Conservation (phyloP, 2,329 filamentous ascomycete species). For the Alternaria longipes region DNA sequence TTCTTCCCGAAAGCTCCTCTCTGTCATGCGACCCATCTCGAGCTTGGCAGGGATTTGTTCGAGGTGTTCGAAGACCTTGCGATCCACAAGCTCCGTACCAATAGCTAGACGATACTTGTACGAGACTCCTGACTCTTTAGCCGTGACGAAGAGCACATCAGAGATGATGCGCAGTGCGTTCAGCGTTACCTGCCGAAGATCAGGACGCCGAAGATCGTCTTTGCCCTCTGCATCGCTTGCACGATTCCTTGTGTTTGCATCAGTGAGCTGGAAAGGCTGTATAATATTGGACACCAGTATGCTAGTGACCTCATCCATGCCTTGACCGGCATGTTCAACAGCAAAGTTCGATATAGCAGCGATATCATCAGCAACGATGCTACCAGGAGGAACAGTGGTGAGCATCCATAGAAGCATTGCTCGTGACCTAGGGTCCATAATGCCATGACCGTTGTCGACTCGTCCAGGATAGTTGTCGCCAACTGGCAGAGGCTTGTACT, state of each 20-base stretch:
- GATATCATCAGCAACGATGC: conserved; percentile 81
- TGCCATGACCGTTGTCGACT: conserved; percentile 39
- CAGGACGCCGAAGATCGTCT: conserved; percentile 33
- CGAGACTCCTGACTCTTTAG: conserved; percentile 37
- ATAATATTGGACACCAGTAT: conserved; percentile 85
- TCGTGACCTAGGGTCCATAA: conserved; percentile 37
- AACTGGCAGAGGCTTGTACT: conserved; percentile 36
- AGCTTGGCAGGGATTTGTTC: conserved; percentile 76
- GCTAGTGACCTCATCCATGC: conserved; percentile 90
- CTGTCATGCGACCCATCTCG: conserved; percentile 81
- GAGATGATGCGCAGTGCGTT: conserved; percentile 78
- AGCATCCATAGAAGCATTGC: conserved; percentile 85
- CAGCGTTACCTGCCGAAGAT: conserved; percentile 43
- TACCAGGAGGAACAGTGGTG: conserved; percentile 79
- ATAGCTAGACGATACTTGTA: conserved; percentile 88
- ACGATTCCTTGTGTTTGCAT: conserved; percentile 68
- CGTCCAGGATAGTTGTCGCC: conserved; percentile 41
- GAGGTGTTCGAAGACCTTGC: conserved; percentile 77
- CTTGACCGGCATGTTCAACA: conserved; percentile 83
- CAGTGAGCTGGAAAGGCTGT: conserved; percentile 76
- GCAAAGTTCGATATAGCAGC: conserved; percentile 88
- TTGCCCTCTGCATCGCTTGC: conserved; percentile 29
- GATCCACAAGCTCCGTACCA: conserved; percentile 73
- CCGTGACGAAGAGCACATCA: conserved; percentile 77
- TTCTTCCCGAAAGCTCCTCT: conserved; percentile 61